Conservation (phyloP, 352 stramenopile genomes). For the Phytophthora sp. region DNA sequence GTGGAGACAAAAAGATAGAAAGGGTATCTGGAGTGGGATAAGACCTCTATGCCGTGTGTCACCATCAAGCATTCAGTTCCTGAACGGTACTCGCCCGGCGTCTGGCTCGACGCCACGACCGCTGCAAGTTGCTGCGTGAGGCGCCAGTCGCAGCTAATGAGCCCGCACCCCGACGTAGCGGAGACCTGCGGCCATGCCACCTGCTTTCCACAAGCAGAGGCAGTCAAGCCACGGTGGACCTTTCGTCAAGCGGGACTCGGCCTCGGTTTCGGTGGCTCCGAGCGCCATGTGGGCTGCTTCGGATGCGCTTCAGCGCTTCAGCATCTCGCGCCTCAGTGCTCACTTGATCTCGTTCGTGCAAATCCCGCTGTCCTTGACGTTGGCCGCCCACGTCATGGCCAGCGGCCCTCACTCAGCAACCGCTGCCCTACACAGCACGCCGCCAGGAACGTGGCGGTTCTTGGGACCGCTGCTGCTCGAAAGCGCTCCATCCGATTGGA, state of each 20-base stretch:
- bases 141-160: slow-evolving; percentile 6
- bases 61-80: slow-evolving; percentile 28
- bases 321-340: not conserved
- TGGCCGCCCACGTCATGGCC: not conserved
- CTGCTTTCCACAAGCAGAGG: slow-evolving; percentile 6
- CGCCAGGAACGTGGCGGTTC: slow-evolving; percentile 15
- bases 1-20: not conserved
- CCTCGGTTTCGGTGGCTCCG: slow-evolving; percentile 9
- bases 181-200: slow-evolving; percentile 11
- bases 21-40: not conserved
- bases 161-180: slow-evolving; percentile 10
- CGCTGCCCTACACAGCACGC: not conserved
- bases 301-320: slow-evolving; percentile 9
- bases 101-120: slow-evolving; percentile 20
- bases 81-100: not conserved
- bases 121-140: not conserved
- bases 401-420: not conserved
- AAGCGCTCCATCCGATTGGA: not conserved
- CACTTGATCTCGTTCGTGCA: slow-evolving; percentile 24
- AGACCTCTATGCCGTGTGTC: slow-evolving; percentile 23
- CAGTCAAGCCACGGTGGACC: slow-evolving; percentile 16
- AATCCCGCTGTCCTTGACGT: slow-evolving; percentile 11
- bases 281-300: slow-evolving; percentile 18
- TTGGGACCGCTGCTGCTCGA: not conserved
- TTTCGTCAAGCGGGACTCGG: not conserved